Percentiles rank a stretch among this genome's conserved stretches.
Conservation (phyloP, 148 eudicot species). For the Simmondsia chinensis region DNA sequence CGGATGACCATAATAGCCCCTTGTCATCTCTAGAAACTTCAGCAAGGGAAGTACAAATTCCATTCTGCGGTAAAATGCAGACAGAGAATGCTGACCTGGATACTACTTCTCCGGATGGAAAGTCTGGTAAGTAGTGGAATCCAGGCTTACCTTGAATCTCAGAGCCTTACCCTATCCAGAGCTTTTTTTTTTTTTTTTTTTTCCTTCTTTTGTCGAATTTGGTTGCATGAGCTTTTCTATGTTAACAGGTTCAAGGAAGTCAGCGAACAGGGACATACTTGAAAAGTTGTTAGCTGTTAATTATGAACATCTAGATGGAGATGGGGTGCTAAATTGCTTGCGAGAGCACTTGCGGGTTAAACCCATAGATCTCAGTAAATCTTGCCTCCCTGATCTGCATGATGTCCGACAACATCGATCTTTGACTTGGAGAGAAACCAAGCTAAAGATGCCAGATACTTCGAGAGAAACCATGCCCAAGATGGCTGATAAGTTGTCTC, state of each 20-base stretch:
- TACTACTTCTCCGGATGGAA: constrained; percentile 13
- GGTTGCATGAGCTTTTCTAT: constrained; percentile 8
- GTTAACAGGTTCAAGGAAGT: constrained; percentile 22
- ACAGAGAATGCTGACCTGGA: constrained; percentile 17
- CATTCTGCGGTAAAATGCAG: constrained; percentile 13
- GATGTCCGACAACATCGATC: constrained; percentile 21
- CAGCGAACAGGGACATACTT: constrained; percentile 17
- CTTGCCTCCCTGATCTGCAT: constrained; percentile 34
- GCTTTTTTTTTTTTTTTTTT: too few species aligned
- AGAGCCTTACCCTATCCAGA: too few species aligned
- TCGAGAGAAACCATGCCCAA: constrained; percentile 12
- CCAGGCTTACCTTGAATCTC: too few species aligned
- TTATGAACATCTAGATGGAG: constrained; percentile 36
- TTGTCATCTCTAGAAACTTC: constrained; percentile 37
- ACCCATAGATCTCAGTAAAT: constrained; percentile 31
- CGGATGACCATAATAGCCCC: constrained; percentile 18
- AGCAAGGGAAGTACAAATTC: constrained; percentile 15
- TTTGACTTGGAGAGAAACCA: constrained; percentile 10
- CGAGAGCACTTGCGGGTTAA: constrained; percentile 48
- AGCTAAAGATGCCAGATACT: constrained; percentile 14
- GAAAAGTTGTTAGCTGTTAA: constrained; percentile 37
- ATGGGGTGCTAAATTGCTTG: constrained; percentile 31
- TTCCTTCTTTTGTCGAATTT: too few species aligned
- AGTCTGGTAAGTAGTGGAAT: too few species aligned
- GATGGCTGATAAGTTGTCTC: constrained; percentile 14